These are phyloP conservation scores for Tanacetum coccineum DNA, from an alignment of 129 eudicot genomes.

Conservation along the genomic window DNA sequence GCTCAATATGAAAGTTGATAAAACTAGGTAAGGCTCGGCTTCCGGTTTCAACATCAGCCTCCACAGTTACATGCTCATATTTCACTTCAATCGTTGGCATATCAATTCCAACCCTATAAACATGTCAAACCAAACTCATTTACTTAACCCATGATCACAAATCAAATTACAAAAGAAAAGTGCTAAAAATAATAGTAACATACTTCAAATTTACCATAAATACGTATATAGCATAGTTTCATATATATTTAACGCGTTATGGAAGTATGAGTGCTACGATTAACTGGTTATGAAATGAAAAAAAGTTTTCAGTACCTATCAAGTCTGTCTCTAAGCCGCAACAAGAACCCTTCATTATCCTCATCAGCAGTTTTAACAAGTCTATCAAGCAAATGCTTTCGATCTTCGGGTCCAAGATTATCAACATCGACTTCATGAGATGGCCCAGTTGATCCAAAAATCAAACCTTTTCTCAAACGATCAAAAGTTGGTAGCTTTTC, in stretches of 20 bases:
- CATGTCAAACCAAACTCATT: conserved; percentile 12
- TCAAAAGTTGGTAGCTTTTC: conserved; percentile 79
- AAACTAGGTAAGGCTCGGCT: conserved; percentile 72
- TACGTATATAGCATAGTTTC: too few relatives aligned
- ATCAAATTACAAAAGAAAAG: neutral
- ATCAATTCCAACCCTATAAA: conserved; percentile 72
- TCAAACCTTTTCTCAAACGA: conserved; percentile 61
- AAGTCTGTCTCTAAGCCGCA: conserved; percentile 48
- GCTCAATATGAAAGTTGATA: conserved; percentile 40
- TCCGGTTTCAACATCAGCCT: conserved; percentile 68
- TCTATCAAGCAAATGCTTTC: conserved; percentile 49
- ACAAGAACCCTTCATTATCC: conserved; percentile 69
- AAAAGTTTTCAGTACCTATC: conserved; percentile 37
- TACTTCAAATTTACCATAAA: too few relatives aligned
- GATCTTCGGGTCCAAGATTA: conserved; percentile 49
- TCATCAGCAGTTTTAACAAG: conserved; percentile 56
- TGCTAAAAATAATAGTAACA: neutral
- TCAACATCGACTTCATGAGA: conserved; percentile 47
- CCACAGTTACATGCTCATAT: conserved; percentile 57
- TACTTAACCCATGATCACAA: neutral
- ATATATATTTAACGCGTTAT: neutral
- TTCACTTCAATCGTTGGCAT: conserved; percentile 80
- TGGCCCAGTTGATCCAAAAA: conserved; percentile 50
- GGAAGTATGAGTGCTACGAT: too few relatives aligned
- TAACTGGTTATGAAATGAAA: too few relatives aligned